Percentiles rank a stretch among this genome's conserved stretches.
These are phyloP conservation scores for Vaccinium corymbosum DNA, from an alignment of 148 eudicot species.

Conservation along the genomic window DNA sequence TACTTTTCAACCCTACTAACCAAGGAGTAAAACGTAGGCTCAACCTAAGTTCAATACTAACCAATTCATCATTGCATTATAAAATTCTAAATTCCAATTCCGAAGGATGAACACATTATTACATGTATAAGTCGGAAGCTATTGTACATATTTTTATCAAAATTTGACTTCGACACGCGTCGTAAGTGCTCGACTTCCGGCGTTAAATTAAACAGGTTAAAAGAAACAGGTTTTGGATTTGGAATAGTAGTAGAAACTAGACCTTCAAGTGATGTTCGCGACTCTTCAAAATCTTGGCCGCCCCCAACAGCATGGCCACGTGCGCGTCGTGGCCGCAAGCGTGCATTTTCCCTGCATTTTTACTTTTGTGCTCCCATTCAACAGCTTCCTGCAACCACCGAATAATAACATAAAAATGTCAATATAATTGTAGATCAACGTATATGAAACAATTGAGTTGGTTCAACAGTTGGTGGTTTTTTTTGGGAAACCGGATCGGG, in stretches of 20 bases:
- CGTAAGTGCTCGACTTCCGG: no score
- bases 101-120: background rate
- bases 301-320: slow-evolving; percentile 81
- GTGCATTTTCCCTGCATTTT: slow-evolving; percentile 64
- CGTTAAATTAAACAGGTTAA: background rate
- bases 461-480: background rate
- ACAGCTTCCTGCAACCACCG: slow-evolving; percentile 50
- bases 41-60: background rate
- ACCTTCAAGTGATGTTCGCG: slow-evolving; percentile 57
- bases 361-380: slow-evolving; percentile 83
- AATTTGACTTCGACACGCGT: no score
- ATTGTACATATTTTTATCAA: no score
- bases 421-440: background rate
- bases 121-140: background rate
- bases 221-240: background rate
- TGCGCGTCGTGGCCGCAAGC: slow-evolving; percentile 91
- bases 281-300: slow-evolving; percentile 58
- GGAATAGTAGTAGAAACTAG: background rate
- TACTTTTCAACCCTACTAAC: no score
- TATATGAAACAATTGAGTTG: background rate
- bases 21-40: background rate
- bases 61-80: background rate
- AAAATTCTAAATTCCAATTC: background rate
- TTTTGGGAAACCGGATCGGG: no score
- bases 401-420: background rate